These are phyloP conservation scores for Pluteus cervinus DNA, from an alignment of 768 basidiomycete species.

Conservation along the genomic window DNA sequence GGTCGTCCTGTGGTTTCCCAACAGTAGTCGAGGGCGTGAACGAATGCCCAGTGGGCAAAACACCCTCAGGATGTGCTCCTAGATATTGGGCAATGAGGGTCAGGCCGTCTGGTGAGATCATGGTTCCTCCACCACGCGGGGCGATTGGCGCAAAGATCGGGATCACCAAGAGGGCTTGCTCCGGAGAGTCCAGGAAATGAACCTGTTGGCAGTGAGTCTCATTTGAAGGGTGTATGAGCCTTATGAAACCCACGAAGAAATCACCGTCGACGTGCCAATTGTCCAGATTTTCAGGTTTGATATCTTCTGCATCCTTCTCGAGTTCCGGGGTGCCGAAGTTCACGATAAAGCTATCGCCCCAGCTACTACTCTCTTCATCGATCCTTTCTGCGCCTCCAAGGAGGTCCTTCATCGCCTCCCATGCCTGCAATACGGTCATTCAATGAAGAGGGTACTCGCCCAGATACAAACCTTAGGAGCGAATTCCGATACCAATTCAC, in stretches of 20 bases:
- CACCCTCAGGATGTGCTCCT: conserved; percentile 46
- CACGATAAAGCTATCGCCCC: conserved; percentile 60
- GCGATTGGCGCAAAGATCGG: conserved; percentile 55
- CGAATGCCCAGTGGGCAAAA: conserved; percentile 35
- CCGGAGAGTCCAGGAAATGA: conserved; percentile 60
- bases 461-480: conserved; percentile 38
- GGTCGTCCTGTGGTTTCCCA: conserved; percentile 28
- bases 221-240: background rate
- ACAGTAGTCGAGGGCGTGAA: conserved; percentile 42
- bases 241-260: conserved; percentile 36
- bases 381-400: conserved; percentile 57
- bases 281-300: conserved; percentile 39
- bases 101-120: conserved; percentile 54
- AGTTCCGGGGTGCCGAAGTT: conserved; percentile 48
- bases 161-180: conserved; percentile 58
- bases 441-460: background rate
- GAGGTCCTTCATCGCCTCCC: conserved; percentile 56
- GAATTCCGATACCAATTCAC: conserved; percentile 40
- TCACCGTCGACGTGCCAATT: conserved; percentile 66
- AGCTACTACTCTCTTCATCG: conserved; percentile 37
- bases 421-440: conserved; percentile 29
- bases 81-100: conserved; percentile 43
- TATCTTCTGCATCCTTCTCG: conserved; percentile 19
- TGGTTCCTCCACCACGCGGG: conserved; percentile 51
- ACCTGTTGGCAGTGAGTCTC: conserved; percentile 21